These are phyloP conservation scores for Sclerospora graminicola DNA, from an alignment of 352 stramenopile genomes.

Conservation along the genomic window DNA sequence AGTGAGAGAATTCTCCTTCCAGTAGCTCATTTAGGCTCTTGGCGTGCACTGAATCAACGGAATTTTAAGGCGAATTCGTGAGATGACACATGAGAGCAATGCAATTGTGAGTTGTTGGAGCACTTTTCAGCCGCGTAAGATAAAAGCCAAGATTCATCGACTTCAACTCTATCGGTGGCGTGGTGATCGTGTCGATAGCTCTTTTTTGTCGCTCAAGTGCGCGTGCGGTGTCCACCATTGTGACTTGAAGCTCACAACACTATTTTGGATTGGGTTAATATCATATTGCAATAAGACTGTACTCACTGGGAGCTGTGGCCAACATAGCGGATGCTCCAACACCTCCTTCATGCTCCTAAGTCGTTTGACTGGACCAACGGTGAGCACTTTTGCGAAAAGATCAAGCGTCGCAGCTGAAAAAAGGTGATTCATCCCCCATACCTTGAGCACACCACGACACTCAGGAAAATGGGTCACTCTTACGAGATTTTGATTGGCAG, in stretches of 20 bases:
- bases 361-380: slow-evolving; percentile 22
- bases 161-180: neutral
- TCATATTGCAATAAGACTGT: slow-evolving; percentile 19
- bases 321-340: slow-evolving; percentile 34
- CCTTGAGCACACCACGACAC: slow-evolving; percentile 27
- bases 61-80: neutral
- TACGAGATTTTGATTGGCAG: no score
- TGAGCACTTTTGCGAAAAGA: slow-evolving; percentile 30
- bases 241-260: no score
- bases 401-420: slow-evolving; percentile 33
- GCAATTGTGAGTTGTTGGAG: slow-evolving; percentile 37
- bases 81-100: neutral
- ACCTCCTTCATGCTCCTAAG: slow-evolving; percentile 23
- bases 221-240: slow-evolving; percentile 12
- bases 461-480: no score
- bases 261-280: no score
- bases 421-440: slow-evolving; percentile 34
- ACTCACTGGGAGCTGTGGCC: slow-evolving; percentile 18
- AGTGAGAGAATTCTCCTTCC: slow-evolving; percentile 43
- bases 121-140: slow-evolving; percentile 27
- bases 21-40: slow-evolving; percentile 41
- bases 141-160: slow-evolving; percentile 15
- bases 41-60: slow-evolving; percentile 17
- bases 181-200: neutral
- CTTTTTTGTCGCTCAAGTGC: slow-evolving; percentile 17